Evolutionary conservation across 257 asterid genomes (phyloP), one percentile per base, ranked within the genome.

Genomic region (Solanum lignicaule): DNA sequence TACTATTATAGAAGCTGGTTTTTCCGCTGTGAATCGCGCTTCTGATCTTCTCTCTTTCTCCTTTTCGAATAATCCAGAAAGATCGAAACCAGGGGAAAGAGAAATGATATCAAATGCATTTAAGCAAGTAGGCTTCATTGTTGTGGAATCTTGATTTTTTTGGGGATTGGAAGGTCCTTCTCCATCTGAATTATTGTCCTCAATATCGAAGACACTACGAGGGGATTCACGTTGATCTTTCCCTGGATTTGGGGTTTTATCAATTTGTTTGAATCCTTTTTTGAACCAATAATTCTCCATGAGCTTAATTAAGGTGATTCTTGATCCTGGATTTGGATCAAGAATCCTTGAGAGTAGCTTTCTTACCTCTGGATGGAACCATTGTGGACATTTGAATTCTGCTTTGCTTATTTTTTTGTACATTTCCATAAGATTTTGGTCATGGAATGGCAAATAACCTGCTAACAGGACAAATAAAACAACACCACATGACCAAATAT

Each of bases 401-500:
- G 94, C 96, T 58, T 75, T 91, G 89, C 94, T 89, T 5, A 97
- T 96, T 86, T 96, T 97, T 62, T 84, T 91, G 84, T 96, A 96
- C 98, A 97, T 92, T 23, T 90, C 94, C 98, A 96, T 92, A 25
- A 97, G 87, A 90, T 97, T 97, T 0, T 95, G 73, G 25, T 97
- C 98, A 6, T 94, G 96, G 84, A 97, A 96, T 13, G 99, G 99
- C 31, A 97, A 94, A 84, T 92, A 95, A 3, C 99, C 99, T 0
- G 99, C 99, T 5, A 97, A 71, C 6, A 96, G 88, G 8, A 97
- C 99, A 66, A 93, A 97, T 1, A 95, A 90, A 15, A 97, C 92
- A 11, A 97, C 98, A 3, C 99, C 99, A 62, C 99, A 95, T 0
- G 99, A 95, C 99, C 99, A 97, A 2, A 97, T 94, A 58, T 97